phyloP scores from a whole-genome alignment of 2,329 filamentous ascomycete species.

The Penicillium polonicum region DNA sequence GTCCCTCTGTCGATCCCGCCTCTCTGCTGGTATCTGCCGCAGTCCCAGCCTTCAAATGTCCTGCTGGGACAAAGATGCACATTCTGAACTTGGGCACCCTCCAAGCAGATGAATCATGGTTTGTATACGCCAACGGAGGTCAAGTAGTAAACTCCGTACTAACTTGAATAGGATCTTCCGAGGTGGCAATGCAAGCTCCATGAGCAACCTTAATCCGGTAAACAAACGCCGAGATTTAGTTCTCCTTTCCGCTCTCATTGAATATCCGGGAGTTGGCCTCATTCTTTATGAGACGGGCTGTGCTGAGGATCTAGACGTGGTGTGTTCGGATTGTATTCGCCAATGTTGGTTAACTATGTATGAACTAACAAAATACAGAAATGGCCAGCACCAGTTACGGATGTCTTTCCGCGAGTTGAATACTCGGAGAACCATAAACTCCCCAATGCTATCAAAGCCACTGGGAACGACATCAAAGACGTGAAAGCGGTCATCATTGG shows the following conservation, averaged over 20 bases:
- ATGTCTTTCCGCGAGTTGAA: slow-evolving; percentile 41
- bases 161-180: slow-evolving; percentile 34
- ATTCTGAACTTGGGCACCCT: slow-evolving; percentile 48
- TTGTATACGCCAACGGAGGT: background rate
- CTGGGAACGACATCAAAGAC: slow-evolving; percentile 48
- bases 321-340: slow-evolving; percentile 20
- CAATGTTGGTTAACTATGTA: background rate
- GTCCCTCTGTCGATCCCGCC: background rate
- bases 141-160: background rate
- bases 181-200: slow-evolving; percentile 41
- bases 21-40: slow-evolving; percentile 5
- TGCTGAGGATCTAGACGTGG: slow-evolving; percentile 43
- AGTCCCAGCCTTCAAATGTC: slow-evolving; percentile 19
- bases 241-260: slow-evolving; percentile 46
- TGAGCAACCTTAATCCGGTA: slow-evolving; percentile 37
- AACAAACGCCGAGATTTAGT: slow-evolving; percentile 46
- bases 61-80: slow-evolving; percentile 48
- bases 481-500: slow-evolving; percentile 50
- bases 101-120: slow-evolving; percentile 50
- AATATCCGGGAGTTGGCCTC: slow-evolving; percentile 46
- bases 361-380: slow-evolving; percentile 18
- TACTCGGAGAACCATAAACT: slow-evolving; percentile 38
- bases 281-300: slow-evolving; percentile 50
- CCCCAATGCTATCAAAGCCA: slow-evolving; percentile 35
- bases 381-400: slow-evolving; percentile 38